Evolutionary conservation across 768 basidiomycete species (phyloP), one percentile per base, ranked within the genome.

Genomic region (Pisolithus marmoratus): DNA sequence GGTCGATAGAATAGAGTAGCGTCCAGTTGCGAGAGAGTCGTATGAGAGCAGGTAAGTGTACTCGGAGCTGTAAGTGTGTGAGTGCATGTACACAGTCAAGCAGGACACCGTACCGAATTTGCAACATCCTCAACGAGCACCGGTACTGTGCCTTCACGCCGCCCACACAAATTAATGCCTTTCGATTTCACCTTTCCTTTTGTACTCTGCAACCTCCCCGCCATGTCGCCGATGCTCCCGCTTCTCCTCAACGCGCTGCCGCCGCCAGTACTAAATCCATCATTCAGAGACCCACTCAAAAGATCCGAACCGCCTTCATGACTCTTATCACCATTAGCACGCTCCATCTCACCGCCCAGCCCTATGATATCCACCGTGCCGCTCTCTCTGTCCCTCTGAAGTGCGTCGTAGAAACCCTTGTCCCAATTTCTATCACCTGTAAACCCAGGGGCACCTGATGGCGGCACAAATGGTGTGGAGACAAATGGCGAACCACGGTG

Each of bases 361-460:
- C 84, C 78, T 11, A 80, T 72, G 40, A 78, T 64, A 27, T 73
- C 72, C 0, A 74, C 73, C 2, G 81, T 65, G 9, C 72, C 68
- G 23, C 41, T 54, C 31, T 63, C 57, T 34, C 63, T 60, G 51
- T 82, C 82, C 2, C 63, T 63, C 46, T 73, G 72, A 37, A 82
- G 63, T 27, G 72, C 72, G 2, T 70, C 72, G 1, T 79, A 82
- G 59, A 73, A 84, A 0, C 83, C 82, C 49, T 80, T 82, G 64
- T 91, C 83, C 90, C 90, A 81, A 11, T 63, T 73, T 15, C 70
- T 66, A 44, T 87, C 86, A 0, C 86, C 86, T 14, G 67, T 73
- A 58, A 85, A 90, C 5, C 88, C 91, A 1, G 90, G 90, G 1
- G 90, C 91, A n/a, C 90, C 83, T 48, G 62, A 70, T 0, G 84